phyloP scores from a whole-genome alignment of 768 basidiomycete genomes.

The Phlegmacium glaucopus region DNA sequence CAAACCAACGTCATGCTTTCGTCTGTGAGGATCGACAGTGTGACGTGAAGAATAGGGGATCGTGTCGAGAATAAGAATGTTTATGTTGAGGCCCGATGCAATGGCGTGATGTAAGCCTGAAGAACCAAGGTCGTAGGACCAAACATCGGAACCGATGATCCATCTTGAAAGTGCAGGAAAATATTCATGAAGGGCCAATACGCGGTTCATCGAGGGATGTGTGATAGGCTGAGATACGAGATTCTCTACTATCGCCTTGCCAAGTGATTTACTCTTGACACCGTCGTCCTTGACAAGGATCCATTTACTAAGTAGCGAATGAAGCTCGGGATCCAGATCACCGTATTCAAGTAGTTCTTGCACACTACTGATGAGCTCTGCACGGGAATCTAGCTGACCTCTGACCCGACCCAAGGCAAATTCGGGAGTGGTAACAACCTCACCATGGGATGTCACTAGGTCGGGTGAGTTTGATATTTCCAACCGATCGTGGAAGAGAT shows the following conservation, averaged over 20 bases:
- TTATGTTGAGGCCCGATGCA: conserved; percentile 87
- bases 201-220: conserved; percentile 46
- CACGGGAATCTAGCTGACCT: conserved; percentile 75
- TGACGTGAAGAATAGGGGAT: conserved; percentile 82
- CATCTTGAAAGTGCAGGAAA: conserved; percentile 76
- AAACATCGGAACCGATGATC: conserved; percentile 98
- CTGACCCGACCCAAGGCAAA: conserved; percentile 91
- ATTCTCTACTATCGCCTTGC: conserved; percentile 49
- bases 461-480: conserved; percentile 84
- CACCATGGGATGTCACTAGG: conserved; percentile 65
- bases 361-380: conserved; percentile 59
- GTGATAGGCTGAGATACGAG: conserved; percentile 39
- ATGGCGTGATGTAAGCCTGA: conserved; percentile 95
- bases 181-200: conserved; percentile 58
- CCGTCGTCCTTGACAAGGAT: conserved; percentile 70
- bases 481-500: conserved; percentile 75
- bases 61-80: conserved; percentile 94
- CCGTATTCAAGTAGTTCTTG: conserved; percentile 59
- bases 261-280: conserved; percentile 54
- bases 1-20: conserved; percentile 95
- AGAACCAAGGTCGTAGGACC: conserved; percentile 96
- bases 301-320: conserved; percentile 79
- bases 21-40: conserved; percentile 61
- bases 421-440: conserved; percentile 85
- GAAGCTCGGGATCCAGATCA: conserved; percentile 50